Evolutionary conservation across 1,284 basidiomycete genomes (phyloP), one percentile per base, ranked within the genome.

Genomic region (Ustilago lituana): DNA sequence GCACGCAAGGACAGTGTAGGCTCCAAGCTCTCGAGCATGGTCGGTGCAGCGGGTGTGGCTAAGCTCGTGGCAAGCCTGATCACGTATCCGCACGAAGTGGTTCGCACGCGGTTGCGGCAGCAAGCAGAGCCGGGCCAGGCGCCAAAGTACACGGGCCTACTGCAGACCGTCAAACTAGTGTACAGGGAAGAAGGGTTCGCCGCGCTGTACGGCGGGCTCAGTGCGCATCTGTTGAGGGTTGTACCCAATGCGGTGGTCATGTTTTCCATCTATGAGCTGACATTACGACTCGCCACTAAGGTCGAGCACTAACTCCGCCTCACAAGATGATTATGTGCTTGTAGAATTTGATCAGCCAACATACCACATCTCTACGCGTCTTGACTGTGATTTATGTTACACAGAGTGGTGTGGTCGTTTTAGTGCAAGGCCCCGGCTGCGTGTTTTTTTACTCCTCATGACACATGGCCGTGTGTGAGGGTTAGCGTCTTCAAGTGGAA

Each of bases 191-290:
- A 99, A 82, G 95, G 95, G 20, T 87, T 88, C 5, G 85, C 87
- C 27, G 89, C 91, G 5, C 82, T 98, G 36, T 98, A 99, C 78
- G 91, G 93, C 29, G 96, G 96, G 4, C 86, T 99, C 50, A 91
- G 90, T 50, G 94, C 95, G 0, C 96, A 98, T 83, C 86, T 99
- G 57, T 90, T 98, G 87, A 89, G 95, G 43, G 95, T 98, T 50
- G 92, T 98, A 1, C 95, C 95, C 15, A 98, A 98, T 74, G 95
- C 95, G 0, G 91, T 91, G 1, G 93, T 96, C 71, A 98, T 98
- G 93, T 98, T 90, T 84, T 89, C 65, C n/a, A 81, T 84, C 32
- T 85, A 84, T 67, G 84, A 82, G 46, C 46, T 81, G 8, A 71
- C 80, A 8, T 60, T 82, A 23, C 54, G 69, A n/a, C 59, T 83